Evolutionary conservation across 108 stramenopile genomes (phyloP).

Genomic region (Cyclotella baltica): DNA sequence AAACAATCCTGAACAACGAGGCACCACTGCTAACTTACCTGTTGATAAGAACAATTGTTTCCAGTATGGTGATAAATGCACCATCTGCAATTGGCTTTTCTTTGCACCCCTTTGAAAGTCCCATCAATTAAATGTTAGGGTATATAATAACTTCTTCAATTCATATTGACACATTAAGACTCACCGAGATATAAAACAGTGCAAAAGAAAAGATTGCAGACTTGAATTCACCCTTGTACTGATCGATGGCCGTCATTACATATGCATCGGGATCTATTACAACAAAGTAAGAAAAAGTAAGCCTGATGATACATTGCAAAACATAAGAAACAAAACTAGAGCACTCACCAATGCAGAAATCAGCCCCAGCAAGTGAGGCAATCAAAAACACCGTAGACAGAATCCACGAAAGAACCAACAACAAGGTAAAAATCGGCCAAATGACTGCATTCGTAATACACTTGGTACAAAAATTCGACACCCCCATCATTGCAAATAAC

Average conservation of each 20-base stretch:
- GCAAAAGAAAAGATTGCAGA: conserved; percentile 27
- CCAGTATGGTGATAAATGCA: neutral
- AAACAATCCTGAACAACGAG: too few species aligned
- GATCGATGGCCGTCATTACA: conserved; percentile 8
- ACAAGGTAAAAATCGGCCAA: conserved; percentile 47
- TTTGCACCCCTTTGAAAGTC: conserved; percentile 36
- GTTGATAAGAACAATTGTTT: neutral
- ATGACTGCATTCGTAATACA: conserved; percentile 40
- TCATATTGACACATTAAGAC: conserved; percentile 10
- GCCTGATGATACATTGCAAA: neutral
- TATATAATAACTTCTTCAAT: too few species aligned
- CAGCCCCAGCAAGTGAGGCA: conserved; percentile 40
- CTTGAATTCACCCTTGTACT: conserved; percentile 31
- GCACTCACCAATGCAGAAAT: conserved; percentile 46
- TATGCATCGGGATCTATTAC: conserved; percentile 23
- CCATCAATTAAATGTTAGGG: too few species aligned
- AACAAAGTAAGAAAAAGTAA: neutral
- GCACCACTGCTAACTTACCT: too few species aligned
- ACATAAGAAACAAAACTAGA: neutral
- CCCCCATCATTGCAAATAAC: conserved; percentile 17
- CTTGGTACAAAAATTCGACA: conserved; percentile 41
- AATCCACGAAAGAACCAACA: conserved; percentile 30
- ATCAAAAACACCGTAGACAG: conserved; percentile 15
- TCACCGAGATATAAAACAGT: conserved; percentile 44
- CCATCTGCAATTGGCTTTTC: conserved; percentile 10